Base-by-base conservation (phyloP, 1,284 basidiomycete genomes). In the Boletus semigastroideus region DNA sequence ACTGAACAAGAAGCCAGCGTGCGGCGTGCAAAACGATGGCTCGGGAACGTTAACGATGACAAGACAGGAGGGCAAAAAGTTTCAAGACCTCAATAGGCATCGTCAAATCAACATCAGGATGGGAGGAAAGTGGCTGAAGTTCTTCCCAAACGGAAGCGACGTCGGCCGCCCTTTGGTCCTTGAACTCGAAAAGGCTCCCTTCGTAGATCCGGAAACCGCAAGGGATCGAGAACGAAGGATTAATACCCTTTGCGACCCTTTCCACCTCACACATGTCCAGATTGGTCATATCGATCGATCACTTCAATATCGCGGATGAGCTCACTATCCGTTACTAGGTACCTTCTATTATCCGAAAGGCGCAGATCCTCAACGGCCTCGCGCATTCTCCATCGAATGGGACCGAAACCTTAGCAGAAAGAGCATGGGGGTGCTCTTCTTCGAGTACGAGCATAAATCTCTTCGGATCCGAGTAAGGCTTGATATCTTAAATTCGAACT, bases 331-430 rank as follows among this genome's bases (percentile, higher is more conserved):
- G n/a, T 25, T 19, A 42, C 28, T 40, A 67, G 66, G 69, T 19
- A 57, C 48, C 68, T 70, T 74, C 65, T 60, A 69, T 56, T 56
- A 60, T 30, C 51, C 62, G 9, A 57, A 53, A 20, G 64, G 64
- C 30, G 67, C 69, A 30, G 63, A 60, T 12, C 72, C 66, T 20
- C 70, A 67, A 27, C 61, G 62, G 13, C 71, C 76, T 27, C 77
- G 84, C 11, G 72, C 75, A 7, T 90, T 85, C 63, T 87, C 85
- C 0, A 72, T 80, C 8, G 87, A 90, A 69, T 88, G 79, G 78
- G 72, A 78, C 45, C 62, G 70, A 45, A 66, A 79, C 53, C 74
- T 77, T 57, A 59, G 61, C 10, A 50, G 69, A 17, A 66, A 72
- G 49, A 75, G 78, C 36, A 74, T 76, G 50, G 84, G 77, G 1